A percentile compares a stretch with the other conserved stretches of the same genome.
Conservation (phyloP, 2,329 filamentous ascomycete genomes). For the Talaromyces marneffei region DNA sequence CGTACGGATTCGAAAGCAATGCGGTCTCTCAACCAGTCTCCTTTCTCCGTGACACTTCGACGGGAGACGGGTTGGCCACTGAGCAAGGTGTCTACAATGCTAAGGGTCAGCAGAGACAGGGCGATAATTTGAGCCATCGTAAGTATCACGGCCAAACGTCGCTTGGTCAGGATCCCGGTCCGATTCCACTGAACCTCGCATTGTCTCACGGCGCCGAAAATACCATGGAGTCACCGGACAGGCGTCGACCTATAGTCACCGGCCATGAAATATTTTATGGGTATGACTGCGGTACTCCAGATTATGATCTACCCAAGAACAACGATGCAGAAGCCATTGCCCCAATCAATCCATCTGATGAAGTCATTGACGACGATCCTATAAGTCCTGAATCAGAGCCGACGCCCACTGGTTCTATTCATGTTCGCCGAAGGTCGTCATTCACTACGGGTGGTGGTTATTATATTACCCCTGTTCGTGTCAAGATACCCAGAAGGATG, state of each 20-base stretch:
- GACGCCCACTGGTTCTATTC: conserved; percentile 6
- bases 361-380: conserved; percentile 18
- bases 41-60: conserved; percentile 28
- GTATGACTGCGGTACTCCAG: conserved; percentile 63
- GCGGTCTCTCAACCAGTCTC: conserved; percentile 32
- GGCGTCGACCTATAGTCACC: conserved; percentile 15
- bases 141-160: background rate
- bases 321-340: conserved; percentile 64
- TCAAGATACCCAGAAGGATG: conserved; percentile 55
- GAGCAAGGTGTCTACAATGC: background rate
- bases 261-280: conserved; percentile 52
- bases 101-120: conserved; percentile 6
- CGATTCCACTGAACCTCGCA: background rate
- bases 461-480: conserved; percentile 62
- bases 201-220: background rate
- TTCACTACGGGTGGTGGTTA: conserved; percentile 60
- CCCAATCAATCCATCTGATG: conserved; percentile 37
- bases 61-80: conserved; percentile 31
- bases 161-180: background rate
- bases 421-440: conserved; percentile 29
- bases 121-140: background rate
- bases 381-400: conserved; percentile 7
- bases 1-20: conserved; percentile 28
- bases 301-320: conserved; percentile 65
- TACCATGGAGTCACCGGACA: background rate